Evolutionary conservation across 208 protist genomes (phyloP), one percentile per base, ranked within the genome.

Genomic region (Leishmania braziliensis): DNA sequence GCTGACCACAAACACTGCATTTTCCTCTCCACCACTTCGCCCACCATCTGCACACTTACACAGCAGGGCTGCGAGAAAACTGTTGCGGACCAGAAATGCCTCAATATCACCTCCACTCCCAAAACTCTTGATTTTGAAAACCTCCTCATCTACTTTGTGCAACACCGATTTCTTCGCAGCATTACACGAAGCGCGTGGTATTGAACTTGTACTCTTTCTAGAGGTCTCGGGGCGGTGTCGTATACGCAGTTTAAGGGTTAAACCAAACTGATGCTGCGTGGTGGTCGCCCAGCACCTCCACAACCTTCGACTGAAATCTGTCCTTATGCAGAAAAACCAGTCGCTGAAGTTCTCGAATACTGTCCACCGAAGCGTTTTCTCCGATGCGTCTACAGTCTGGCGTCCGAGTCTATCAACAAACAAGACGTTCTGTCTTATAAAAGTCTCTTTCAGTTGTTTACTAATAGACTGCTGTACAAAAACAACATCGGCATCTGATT

Each of bases 341-440:
- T 85, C 77, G 14, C 48, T 75, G 5, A 66, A 36, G 39, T 60
- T 82, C 48, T 85, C 82, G 33, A 69, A 82, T 5, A 82, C 65
- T 39, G 33, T 69, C 72, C 71, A 78, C 5, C 26, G 39, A 56
- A 85, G 63, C 2, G 48, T 70, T 54, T 62, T 29, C 18, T 53
- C 56, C 29, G 76, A 76, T 36, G 18, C 26, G 43, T 85, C 77
- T 12, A 72, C 60, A 56, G n/a, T 51, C 0, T 54, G 29, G 16
- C 43, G 20, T 4, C 82, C 82, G 48, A 81, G 39, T 33, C 82
- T 72, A 23, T 85, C 77, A 54, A 85, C 36, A 58, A 79, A 81
- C 23, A 81, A 54, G 5, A 85, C 78, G 20, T 69, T 50, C 20
- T 48, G 63, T 0, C 10, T 54, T 12, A 16, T 14, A 29, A 81